Evolutionary conservation across 1,284 basidiomycete species (phyloP).

Genomic region (Rhizoctonia solani): DNA sequence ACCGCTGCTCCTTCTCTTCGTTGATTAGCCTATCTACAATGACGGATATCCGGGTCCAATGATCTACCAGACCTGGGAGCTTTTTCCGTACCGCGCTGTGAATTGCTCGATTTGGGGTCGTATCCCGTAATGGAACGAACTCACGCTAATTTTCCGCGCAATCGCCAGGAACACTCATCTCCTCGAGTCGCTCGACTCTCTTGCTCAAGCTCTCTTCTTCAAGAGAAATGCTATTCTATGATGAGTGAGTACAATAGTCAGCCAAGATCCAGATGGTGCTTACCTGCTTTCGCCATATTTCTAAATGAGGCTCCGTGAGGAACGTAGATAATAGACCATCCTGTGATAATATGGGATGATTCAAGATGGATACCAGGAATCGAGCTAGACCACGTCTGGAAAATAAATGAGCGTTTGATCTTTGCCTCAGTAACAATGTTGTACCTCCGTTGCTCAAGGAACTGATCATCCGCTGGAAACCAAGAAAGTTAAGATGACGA

Average conservation of each 20-base stretch:
- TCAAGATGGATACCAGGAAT: constrained; percentile 81
- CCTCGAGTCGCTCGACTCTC: constrained; percentile 78
- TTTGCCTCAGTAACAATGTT: constrained; percentile 9
- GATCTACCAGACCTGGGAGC: constrained; percentile 76
- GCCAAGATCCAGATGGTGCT: background rate
- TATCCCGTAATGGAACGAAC: constrained; percentile 43
- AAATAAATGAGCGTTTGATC: background rate
- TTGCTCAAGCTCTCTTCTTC: constrained; percentile 88
- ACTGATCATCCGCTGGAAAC: constrained; percentile 74
- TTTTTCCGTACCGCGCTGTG: constrained; percentile 70
- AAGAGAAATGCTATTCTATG: constrained; percentile 50
- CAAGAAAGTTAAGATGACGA: background rate
- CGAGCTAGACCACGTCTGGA: constrained; percentile 78
- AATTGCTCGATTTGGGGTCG: background rate
- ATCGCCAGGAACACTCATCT: constrained; percentile 90
- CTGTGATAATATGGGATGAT: constrained; percentile 86
- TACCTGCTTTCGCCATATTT: constrained; percentile 77
- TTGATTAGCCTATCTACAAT: constrained; percentile 81
- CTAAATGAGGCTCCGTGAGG: constrained; percentile 78
- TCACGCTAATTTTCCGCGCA: constrained; percentile 82
- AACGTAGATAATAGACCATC: constrained; percentile 84
- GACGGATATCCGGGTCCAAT: constrained; percentile 87
- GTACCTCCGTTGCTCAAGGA: constrained; percentile 84
- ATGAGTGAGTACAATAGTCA: background rate
- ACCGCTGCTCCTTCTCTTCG: constrained; percentile 86